phyloP scores from a whole-genome alignment of 169 alveolate species.

The Plasmodium vivax region DNA sequence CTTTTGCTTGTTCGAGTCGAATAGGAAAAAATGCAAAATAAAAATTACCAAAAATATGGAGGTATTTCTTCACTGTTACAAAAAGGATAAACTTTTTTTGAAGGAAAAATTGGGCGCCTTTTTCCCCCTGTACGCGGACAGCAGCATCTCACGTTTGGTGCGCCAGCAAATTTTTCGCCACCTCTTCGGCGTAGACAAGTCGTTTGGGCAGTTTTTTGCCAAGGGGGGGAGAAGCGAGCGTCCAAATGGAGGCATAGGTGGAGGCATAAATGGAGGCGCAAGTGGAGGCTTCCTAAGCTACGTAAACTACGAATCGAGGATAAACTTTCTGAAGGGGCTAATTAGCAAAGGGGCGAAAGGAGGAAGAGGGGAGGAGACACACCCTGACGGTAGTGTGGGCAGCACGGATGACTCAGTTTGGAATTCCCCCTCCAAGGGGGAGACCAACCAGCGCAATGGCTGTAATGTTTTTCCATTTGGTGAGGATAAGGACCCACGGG shows the following conservation, averaged over 20 bases:
- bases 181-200: constrained; percentile 9
- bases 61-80: constrained; percentile 16
- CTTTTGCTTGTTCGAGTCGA: constrained; percentile 57
- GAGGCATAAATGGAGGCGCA: neutral
- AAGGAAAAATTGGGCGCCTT: constrained; percentile 12
- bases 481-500: neutral
- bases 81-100: constrained; percentile 19
- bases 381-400: neutral
- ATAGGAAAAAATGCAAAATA: constrained; percentile 23
- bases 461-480: neutral
- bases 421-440: neutral
- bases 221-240: neutral
- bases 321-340: neutral
- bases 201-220: neutral
- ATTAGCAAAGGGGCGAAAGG: constrained; percentile 1
- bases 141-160: neutral
- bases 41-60: constrained; percentile 54
- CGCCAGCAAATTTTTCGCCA: constrained; percentile 25
- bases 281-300: neutral
- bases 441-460: neutral
- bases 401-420: neutral
- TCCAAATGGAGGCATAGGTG: neutral
- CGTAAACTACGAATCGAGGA: constrained; percentile 1
- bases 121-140: constrained; percentile 40
- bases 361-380: neutral